These are phyloP conservation scores for Annulohypoxylon truncatum DNA, from an alignment of 2,329 filamentous ascomycete genomes.

Conservation along the genomic window DNA sequence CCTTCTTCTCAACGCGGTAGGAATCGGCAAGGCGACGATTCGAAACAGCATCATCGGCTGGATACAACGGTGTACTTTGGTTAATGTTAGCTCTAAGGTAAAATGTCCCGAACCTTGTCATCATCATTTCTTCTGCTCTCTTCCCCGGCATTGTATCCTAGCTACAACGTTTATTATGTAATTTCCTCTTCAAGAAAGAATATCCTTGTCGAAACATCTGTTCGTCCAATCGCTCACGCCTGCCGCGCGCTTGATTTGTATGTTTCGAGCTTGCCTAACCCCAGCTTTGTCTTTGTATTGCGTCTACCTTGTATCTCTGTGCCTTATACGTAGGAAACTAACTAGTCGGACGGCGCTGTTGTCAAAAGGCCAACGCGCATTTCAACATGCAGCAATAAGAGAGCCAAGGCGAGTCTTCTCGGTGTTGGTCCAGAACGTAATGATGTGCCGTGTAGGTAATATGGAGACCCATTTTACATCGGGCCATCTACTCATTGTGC, in stretches of 20 bases:
- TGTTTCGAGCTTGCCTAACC: slow-evolving; percentile 23
- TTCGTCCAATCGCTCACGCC: slow-evolving; percentile 25
- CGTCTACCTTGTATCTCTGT: slow-evolving; percentile 12
- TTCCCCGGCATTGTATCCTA: not conserved
- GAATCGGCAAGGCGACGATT: slow-evolving; percentile 30
- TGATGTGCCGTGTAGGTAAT: not conserved
- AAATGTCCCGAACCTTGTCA: slow-evolving; percentile 4
- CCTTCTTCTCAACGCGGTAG: slow-evolving; percentile 21
- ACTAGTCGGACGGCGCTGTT: not conserved
- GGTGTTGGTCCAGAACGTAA: not conserved
- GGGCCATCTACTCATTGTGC: not conserved
- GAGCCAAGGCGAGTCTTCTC: not conserved
- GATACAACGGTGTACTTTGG: slow-evolving; percentile 21
- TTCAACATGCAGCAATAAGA: not conserved
- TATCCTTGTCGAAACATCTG: slow-evolving; percentile 4
- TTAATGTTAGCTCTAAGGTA: not conserved
- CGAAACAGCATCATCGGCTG: slow-evolving; percentile 26
- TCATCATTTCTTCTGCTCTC: not conserved
- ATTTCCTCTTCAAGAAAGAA: slow-evolving; percentile 8
- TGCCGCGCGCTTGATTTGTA: slow-evolving; percentile 32
- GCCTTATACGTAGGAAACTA: slow-evolving; percentile 1
- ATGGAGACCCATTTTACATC: slow-evolving; percentile 12
- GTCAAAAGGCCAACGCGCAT: slow-evolving; percentile 6
- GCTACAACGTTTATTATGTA: slow-evolving; percentile 26
- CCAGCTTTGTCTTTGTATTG: not conserved